Evolutionary conservation across 1,139 yeast species (phyloP).

Genomic region (Oligophagozyma castellii): DNA sequence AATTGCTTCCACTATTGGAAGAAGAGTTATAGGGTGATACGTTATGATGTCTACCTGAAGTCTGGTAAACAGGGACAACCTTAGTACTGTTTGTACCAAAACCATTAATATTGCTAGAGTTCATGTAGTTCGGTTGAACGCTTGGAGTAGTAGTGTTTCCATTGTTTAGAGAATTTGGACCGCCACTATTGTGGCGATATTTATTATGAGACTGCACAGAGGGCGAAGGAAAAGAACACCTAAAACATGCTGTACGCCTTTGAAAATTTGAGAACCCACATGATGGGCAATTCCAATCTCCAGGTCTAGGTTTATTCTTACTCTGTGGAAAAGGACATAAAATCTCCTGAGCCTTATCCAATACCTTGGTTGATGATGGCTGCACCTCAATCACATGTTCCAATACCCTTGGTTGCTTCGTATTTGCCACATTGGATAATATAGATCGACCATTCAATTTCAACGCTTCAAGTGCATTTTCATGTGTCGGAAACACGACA

Average conservation of each 20-base stretch:
- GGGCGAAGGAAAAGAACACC: constrained; percentile 84
- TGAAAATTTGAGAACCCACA: constrained; percentile 95
- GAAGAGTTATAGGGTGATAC: neutral
- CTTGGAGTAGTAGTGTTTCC: constrained; percentile 5
- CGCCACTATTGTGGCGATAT: constrained; percentile 5
- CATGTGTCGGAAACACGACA: constrained; percentile 74
- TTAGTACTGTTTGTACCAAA: neutral
- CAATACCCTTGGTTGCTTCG: constrained; percentile 32
- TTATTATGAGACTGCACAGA: constrained; percentile 29
- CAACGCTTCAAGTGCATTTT: constrained; percentile 69
- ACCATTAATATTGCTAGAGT: neutral
- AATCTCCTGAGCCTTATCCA: constrained; percentile 72
- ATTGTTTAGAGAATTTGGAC: constrained; percentile 4
- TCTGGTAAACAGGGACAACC: constrained; percentile 1
- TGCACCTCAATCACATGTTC: constrained; percentile 74
- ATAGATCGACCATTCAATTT: constrained; percentile 52
- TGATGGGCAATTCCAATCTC: constrained; percentile 95
- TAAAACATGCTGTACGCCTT: constrained; percentile 84
- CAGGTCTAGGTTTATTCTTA: constrained; percentile 87
- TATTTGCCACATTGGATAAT: constrained; percentile 22
- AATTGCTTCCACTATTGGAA: neutral
- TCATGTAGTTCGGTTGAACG: neutral
- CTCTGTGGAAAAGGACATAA: constrained; percentile 77
- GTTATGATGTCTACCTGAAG: constrained; percentile 1
- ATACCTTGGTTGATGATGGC: constrained; percentile 65